A percentile compares a stretch with the other conserved stretches of the same genome.
Conservation (phyloP, 2,329 filamentous ascomycete genomes). For the Aspergillus quadrilineatus region DNA sequence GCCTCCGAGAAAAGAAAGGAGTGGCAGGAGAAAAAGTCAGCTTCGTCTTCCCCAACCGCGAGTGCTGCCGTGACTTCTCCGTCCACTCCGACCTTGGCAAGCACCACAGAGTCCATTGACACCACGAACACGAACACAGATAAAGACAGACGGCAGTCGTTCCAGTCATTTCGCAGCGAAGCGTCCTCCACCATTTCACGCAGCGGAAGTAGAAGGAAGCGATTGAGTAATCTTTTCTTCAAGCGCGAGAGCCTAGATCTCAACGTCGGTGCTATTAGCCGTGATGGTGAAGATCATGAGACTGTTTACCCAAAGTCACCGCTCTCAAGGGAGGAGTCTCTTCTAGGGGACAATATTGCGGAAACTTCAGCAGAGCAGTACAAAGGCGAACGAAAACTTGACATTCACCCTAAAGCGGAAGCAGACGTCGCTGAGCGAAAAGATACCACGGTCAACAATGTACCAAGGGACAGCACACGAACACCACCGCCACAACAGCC, state of each 20-base stretch:
- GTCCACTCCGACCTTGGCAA: constrained; percentile 24
- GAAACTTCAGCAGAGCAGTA: constrained; percentile 3
- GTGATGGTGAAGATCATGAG: constrained; percentile 23
- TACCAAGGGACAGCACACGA: background rate
- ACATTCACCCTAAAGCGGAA: background rate
- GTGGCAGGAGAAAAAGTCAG: constrained; percentile 44
- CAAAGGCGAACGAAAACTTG: background rate
- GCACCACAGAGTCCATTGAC: constrained; percentile 26
- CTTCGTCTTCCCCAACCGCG: constrained; percentile 28
- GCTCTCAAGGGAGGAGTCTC: constrained; percentile 31
- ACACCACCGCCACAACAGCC: background rate
- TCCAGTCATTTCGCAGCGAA: constrained; percentile 30
- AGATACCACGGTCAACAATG: background rate
- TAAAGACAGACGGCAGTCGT: constrained; percentile 31
- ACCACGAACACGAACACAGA: constrained; percentile 23
- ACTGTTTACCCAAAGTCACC: constrained; percentile 31
- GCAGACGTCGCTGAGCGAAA: background rate
- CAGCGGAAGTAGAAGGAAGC: constrained; percentile 35
- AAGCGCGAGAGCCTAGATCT: constrained; percentile 36
- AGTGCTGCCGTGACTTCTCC: constrained; percentile 16
- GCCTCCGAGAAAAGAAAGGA: constrained; percentile 51
- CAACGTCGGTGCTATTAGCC: constrained; percentile 17
- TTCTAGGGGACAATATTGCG: constrained; percentile 16
- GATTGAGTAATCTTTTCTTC: constrained; percentile 40
- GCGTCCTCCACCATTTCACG: constrained; percentile 29